Base-by-base conservation (phyloP, 176 grass and related monocot genomes). In the Alloteropsis semialata region DNA sequence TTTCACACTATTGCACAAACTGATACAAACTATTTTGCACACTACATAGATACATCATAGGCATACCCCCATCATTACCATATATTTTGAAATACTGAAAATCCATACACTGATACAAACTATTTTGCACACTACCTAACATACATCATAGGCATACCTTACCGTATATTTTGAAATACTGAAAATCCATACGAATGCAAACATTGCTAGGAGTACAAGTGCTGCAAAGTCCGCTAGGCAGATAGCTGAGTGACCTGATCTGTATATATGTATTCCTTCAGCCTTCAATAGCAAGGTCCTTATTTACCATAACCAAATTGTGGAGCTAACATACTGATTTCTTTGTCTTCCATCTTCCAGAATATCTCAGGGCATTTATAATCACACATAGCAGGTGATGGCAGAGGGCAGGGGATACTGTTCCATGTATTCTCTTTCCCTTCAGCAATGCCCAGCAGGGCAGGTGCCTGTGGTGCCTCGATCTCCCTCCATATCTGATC, bases 401-500 rank as follows among this genome's bases (percentile, higher is more conserved):
- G 58, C 22, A 56, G 72, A 48, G 82, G 84, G 69, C 61, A 73
- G 82, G 80, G 76, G 22, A 87, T 76, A 71, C 55, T 76, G 51
- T 29, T 49, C 44, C 62, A 78, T 55, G 55, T 16, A 15, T 84
- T 69, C 4, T 70, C 80, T 73, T 87, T 84, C 4, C 42, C 62
- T 77, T 84, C 80, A 71, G 64, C 39, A 24, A 81, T 81, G 30
- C 57, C 12, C 55, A 45, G 67, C 43, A 60, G 21, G 45, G 44
- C 11, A 54, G 76, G 74, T 15, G 21, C 54, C 57, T 90, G 79
- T 9, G 84, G 82, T 74, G 78, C 82, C 60, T 91, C 86, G 0
- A 91, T 91, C 55, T 97, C 94, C 29, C 56, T 87, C 94, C 94
- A 97, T 87, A 97, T 97, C 80, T 93, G 91, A 49, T 97, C 94